These are phyloP conservation scores for Hyphopichia pseudoburtonii DNA, from an alignment of 1,139 yeast species.

Conservation along the genomic window DNA sequence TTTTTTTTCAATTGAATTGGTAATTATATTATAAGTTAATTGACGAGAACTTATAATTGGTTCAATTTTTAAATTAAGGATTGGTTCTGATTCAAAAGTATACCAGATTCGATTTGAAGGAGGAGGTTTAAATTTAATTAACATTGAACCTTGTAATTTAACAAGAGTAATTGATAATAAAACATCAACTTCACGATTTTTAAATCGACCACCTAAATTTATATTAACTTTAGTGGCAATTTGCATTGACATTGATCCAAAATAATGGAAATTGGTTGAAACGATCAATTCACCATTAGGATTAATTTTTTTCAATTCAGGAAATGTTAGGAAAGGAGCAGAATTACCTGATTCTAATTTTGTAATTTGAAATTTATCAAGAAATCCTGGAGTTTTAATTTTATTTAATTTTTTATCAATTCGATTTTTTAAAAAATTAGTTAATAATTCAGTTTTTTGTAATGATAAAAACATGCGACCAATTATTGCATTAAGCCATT, in stretches of 20 bases:
- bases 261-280: conserved; percentile 61
- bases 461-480: conserved; percentile 80
- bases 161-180: conserved; percentile 69
- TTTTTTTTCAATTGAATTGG: conserved; percentile 74
- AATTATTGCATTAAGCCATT: conserved; percentile 86
- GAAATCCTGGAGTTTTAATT: conserved; percentile 81
- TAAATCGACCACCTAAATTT: conserved; percentile 72
- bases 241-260: conserved; percentile 72
- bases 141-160: conserved; percentile 70
- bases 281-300: conserved; percentile 81
- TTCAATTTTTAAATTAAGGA: conserved; percentile 70
- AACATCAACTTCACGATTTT: conserved; percentile 74
- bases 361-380: conserved; percentile 77
- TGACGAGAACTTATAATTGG: conserved; percentile 87
- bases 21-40: conserved; percentile 72
- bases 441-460: conserved; percentile 68
- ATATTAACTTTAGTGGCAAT: conserved; percentile 77
- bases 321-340: conserved; percentile 78
- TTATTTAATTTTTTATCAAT: conserved; percentile 72
- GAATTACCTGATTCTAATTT: conserved; percentile 74
- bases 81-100: conserved; percentile 78
- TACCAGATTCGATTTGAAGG: conserved; percentile 93
- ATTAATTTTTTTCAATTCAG: conserved; percentile 64
- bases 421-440: conserved; percentile 54
- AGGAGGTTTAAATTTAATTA: conserved; percentile 76